Evolutionary conservation across 768 basidiomycete species (phyloP), one percentile per base, ranked within the genome.

Genomic region (Infundibulicybe gibba): DNA sequence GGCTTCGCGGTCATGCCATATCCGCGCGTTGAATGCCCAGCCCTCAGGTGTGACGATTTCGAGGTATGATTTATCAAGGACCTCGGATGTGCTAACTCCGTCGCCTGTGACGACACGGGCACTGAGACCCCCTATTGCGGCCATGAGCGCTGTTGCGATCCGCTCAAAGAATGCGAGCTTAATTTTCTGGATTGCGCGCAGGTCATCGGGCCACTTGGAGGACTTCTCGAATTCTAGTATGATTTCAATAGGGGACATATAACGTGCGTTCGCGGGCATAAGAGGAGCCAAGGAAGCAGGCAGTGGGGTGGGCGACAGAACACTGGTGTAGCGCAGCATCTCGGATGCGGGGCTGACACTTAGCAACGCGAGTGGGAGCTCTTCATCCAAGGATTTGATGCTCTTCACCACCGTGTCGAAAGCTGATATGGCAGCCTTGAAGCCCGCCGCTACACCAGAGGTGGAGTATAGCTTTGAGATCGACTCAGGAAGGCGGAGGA

Each of bases 201-300:
- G 75, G 53, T 98, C 93, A 58, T 98, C 94, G 0, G 97, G 95
- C 97, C 97, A 99, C 51, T 80, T 80, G 0, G 86, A 83, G 0
- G 93, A 95, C 51, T 86, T 88, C 61, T 98, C 95, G 56, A 97
- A 97, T 62, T 94, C 88, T 30, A 98, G 65, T 17, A 93, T 62
- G 41, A 93, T 68, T 12, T 87, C 79, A 52, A 93, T 87, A 2
- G 79, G 74, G 0, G 85, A 79, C 11, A 85, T 60, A 59, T 85
- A 87, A 9, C 80, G 77, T 9, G 87, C 80, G 44, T 79, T 79
- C 1, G 66, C 56, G 0, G 85, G 83, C 5, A 89, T 64, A 2
- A 68, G 62, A 4, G 76, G 60, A 5, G 74, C 70, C 15, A 82
- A 65, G 5, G 78, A 74, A 1, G 65, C 14, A 5, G 88, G 75